Base-by-base conservation (phyloP, 371 early-diverging fungal genomes). In the Blyttiomyces sp. region DNA sequence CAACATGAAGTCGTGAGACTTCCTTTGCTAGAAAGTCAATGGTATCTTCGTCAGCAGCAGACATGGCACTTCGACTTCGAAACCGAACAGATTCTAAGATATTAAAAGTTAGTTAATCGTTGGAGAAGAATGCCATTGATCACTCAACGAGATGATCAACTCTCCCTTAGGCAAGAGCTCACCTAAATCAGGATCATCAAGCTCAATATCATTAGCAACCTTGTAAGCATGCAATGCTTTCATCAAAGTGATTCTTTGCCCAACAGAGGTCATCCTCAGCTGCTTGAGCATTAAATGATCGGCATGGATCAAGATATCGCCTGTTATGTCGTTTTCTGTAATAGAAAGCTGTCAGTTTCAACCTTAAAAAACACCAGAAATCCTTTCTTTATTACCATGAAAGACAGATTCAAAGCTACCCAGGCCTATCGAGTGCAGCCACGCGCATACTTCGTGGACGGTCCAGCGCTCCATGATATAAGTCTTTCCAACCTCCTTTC, bases 211-310 rank as follows among this genome's bases (percentile, higher is more conserved):
- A n/a, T n/a, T n/a, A n/a, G n/a, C n/a, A n/a, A n/a, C n/a, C n/a
- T n/a, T n/a, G n/a, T n/a, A n/a, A n/a, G n/a, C n/a, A n/a, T n/a
- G n/a, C n/a, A n/a, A n/a, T n/a, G n/a, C n/a, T n/a, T n/a, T n/a
- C n/a, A n/a, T n/a, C n/a, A n/a, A n/a, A n/a, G 85, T 79, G 43
- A 95, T 77, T 21, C 98, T 80, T 42, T 89, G 88, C 3, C 98
- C 98, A 11, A 96, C 88, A 0, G 93, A 89, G 33, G 79, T 74
- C 32, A 98, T 77, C 0, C 86, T 86, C 39, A 98, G 71, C 59
- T 95, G 96, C 66, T 86, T 84, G 53, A 98, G 79, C 39, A 94
- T 82, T 46, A 86, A 91, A 72, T 95, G 94, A 75, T 93, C 93
- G 34, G 94, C 86, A 66, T 89, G 86, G 26, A 92, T 75, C 5